These are phyloP conservation scores for Corylus heterophylla DNA, from an alignment of 306 rosid species.

Conservation along the genomic window DNA sequence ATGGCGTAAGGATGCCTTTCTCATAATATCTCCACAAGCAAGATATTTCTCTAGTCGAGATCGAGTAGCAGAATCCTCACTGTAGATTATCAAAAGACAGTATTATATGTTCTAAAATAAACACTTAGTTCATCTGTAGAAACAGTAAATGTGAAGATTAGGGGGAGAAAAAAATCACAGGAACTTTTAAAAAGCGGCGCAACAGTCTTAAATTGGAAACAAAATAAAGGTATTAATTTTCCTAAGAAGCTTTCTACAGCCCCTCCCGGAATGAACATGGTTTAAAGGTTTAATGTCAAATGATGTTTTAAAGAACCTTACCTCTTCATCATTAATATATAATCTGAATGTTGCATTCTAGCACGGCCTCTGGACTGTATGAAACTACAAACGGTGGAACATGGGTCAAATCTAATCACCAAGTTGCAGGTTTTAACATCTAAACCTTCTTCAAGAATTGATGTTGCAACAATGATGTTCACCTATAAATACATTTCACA, in stretches of 20 bases:
- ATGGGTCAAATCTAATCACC: constrained; percentile 89
- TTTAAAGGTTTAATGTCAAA: background rate
- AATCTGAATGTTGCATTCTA: constrained; percentile 73
- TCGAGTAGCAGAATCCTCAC: constrained; percentile 58
- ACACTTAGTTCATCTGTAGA: background rate
- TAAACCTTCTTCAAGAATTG: constrained; percentile 94
- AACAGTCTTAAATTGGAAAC: background rate
- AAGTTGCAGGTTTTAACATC: constrained; percentile 88
- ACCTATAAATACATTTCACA: constrained; percentile 43
- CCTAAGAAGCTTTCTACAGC: background rate
- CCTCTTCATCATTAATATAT: constrained; percentile 78
- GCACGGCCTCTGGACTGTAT: constrained; percentile 96
- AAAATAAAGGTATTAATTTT: background rate
- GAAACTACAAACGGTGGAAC: constrained; percentile 77
- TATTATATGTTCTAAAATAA: background rate
- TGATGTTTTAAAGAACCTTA: constrained; percentile 3
- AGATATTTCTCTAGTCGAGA: constrained; percentile 69
- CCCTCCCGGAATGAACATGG: background rate
- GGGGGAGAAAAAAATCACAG: background rate
- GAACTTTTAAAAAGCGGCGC: background rate
- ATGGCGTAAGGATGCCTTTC: constrained; percentile 62
- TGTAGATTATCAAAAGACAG: constrained; percentile 31
- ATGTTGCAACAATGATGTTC: constrained; percentile 87
- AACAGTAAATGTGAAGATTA: background rate
- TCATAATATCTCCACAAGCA: constrained; percentile 63